These are phyloP conservation scores for Penicillium desertorum DNA, from an alignment of 495 filamentous ascomycete species.

Conservation along the genomic window DNA sequence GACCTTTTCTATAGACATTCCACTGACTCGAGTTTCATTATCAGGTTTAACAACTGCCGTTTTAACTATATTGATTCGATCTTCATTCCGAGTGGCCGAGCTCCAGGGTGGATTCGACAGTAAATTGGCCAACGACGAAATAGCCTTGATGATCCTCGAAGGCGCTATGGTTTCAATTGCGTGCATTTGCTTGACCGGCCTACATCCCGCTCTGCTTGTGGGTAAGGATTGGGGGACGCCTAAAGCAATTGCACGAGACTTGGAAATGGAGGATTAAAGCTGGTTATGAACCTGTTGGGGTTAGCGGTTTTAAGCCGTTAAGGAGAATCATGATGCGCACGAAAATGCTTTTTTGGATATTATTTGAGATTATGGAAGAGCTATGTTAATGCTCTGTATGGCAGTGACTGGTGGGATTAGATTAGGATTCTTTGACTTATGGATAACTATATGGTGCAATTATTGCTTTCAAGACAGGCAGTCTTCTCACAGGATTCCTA, in stretches of 20 bases:
- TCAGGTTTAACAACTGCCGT: slow-evolving; percentile 50
- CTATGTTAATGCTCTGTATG: background rate
- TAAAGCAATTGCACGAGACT: background rate
- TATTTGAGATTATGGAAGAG: background rate
- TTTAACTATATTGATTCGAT: slow-evolving; percentile 60
- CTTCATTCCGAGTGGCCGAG: slow-evolving; percentile 64
- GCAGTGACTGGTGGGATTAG: no score
- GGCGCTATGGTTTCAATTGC: slow-evolving; percentile 67
- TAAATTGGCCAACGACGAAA: slow-evolving; percentile 56
- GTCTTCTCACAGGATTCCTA: background rate
- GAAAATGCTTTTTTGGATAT: background rate
- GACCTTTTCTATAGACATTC: background rate
- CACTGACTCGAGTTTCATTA: slow-evolving; percentile 6
- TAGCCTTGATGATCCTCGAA: slow-evolving; percentile 68
- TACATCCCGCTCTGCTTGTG: slow-evolving; percentile 15
- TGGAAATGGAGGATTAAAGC: background rate
- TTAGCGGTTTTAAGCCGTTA: background rate
- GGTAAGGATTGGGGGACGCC: background rate
- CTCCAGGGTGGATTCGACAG: slow-evolving; percentile 62
- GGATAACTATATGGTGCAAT: background rate
- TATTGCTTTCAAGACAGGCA: background rate
- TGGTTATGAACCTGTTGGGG: background rate
- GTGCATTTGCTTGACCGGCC: slow-evolving; percentile 50
- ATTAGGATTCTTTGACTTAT: background rate
- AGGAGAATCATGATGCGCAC: background rate